Evolutionary conservation across 805 yeast genomes (phyloP).

Genomic region (Lipomyces lipofer): DNA sequence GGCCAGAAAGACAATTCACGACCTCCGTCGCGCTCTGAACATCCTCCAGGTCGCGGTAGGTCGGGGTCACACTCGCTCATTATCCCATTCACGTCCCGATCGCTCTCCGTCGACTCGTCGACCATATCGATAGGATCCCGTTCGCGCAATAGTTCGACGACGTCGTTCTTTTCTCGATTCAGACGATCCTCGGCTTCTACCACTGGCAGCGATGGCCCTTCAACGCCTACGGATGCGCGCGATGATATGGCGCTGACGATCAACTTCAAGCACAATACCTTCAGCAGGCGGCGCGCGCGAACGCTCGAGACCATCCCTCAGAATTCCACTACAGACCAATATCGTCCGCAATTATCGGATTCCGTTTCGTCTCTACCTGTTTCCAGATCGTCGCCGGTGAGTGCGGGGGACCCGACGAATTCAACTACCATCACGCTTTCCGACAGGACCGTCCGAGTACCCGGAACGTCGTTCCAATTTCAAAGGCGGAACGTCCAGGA

Average conservation of each 20-base stretch:
- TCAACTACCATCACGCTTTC: too few relatives aligned
- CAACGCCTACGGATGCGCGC: conserved; percentile 10
- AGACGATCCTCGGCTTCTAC: conserved; percentile 26
- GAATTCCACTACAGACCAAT: conserved; percentile 15
- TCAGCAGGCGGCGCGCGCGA: conserved; percentile 27
- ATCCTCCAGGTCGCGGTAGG: background rate
- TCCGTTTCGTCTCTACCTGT: too few relatives aligned
- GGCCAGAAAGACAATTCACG: conserved; percentile 4
- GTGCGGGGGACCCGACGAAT: too few relatives aligned
- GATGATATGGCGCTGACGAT: conserved; percentile 14
- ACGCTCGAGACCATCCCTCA: conserved; percentile 31
- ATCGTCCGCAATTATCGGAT: too few relatives aligned
- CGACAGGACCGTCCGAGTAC: too few relatives aligned
- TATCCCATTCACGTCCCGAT: conserved; percentile 15
- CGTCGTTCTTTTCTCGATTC: conserved; percentile 24
- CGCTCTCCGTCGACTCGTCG: conserved; percentile 20
- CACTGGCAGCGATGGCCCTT: conserved; percentile 10
- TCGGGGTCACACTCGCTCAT: conserved; percentile 7
- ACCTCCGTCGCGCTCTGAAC: conserved; percentile 17
- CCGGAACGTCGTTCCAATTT: conserved; percentile 1
- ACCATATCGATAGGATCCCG: conserved; percentile 8
- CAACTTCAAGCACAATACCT: conserved; percentile 5
- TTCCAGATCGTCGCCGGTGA: too few relatives aligned
- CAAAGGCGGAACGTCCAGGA: conserved; percentile 25
- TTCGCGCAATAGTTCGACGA: conserved; percentile 9